A percentile compares a stretch with the other conserved stretches of the same genome.
These are phyloP conservation scores for Phytophthora nicotianae DNA, from an alignment of 352 stramenopile species.

Conservation along the genomic window DNA sequence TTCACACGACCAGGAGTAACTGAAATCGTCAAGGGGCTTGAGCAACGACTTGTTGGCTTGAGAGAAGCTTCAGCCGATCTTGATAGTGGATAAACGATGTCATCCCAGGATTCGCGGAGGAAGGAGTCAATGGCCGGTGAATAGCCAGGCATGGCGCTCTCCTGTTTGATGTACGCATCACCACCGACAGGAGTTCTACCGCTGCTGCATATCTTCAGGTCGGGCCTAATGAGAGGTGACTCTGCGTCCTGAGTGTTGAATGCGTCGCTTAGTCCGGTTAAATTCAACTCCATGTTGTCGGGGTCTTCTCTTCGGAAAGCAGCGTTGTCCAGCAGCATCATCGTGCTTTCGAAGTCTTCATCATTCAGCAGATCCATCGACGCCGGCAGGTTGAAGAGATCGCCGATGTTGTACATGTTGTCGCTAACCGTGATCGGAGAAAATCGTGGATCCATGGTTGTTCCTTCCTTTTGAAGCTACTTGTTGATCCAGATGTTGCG, in stretches of 20 bases:
- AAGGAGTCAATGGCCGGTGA: conserved; percentile 69
- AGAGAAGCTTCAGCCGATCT: conserved; percentile 37
- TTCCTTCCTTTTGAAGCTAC: conserved; percentile 2
- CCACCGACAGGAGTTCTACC: conserved; percentile 25
- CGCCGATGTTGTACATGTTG: conserved; percentile 50
- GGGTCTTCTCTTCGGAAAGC: conserved; percentile 37
- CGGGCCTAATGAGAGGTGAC: conserved; percentile 28
- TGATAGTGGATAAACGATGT: conserved; percentile 40
- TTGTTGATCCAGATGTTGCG: conserved; percentile 5
- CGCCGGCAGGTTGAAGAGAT: conserved; percentile 51
- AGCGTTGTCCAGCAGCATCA: conserved; percentile 63
- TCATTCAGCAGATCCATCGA: conserved; percentile 61
- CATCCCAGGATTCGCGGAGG: conserved; percentile 61
- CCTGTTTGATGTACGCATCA: conserved; percentile 49
- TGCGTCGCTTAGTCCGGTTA: conserved; percentile 50
- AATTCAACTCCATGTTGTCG: conserved; percentile 51
- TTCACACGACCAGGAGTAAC: conserved; percentile 30
- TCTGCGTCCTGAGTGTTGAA: conserved; percentile 43
- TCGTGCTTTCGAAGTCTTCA: conserved; percentile 68
- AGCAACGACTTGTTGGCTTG: conserved; percentile 10
- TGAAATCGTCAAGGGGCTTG: conserved; percentile 23
- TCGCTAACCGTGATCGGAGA: conserved; percentile 31
- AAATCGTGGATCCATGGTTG: conserved; percentile 29
- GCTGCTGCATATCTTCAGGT: conserved; percentile 44
- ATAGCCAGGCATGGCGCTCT: conserved; percentile 39